Conservation (phyloP, 176 grass and related monocot genomes). For the Ensete ventricosum region DNA sequence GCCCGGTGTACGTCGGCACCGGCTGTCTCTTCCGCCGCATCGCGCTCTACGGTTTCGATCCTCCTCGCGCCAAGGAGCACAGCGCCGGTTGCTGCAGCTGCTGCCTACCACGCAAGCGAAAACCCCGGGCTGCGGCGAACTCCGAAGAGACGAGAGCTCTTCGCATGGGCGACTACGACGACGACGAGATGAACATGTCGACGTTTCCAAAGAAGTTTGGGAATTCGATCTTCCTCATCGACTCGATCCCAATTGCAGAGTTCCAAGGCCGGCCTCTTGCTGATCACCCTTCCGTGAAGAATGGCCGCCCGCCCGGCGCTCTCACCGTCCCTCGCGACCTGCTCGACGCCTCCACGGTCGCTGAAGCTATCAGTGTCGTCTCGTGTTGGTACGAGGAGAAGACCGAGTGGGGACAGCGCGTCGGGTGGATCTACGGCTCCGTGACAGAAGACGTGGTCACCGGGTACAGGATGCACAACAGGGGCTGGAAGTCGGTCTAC, state of each 20-base stretch:
- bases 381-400: slow-evolving; percentile 99
- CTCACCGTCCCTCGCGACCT: slow-evolving; percentile 74
- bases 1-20: slow-evolving; percentile 89
- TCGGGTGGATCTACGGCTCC: slow-evolving; percentile 95
- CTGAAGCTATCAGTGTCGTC: slow-evolving; percentile 89
- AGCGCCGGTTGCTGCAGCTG: slow-evolving; percentile 47
- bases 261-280: slow-evolving; percentile 90
- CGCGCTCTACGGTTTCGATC: slow-evolving; percentile 89
- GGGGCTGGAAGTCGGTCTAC: slow-evolving; percentile 96
- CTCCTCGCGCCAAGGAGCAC: slow-evolving; percentile 72
- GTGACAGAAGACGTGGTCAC: slow-evolving; percentile 97
- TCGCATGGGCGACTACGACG: slow-evolving; percentile 71
- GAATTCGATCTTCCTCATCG: slow-evolving; percentile 83
- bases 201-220: slow-evolving; percentile 89
- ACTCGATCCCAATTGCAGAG: slow-evolving; percentile 90
- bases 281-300: slow-evolving; percentile 84
- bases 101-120: slow-evolving; percentile 52
- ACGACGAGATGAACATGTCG: slow-evolving; percentile 67
- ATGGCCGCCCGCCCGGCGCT: slow-evolving; percentile 73
- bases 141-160: slow-evolving; percentile 75
- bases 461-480: slow-evolving; percentile 96
- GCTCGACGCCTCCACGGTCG: slow-evolving; percentile 78
- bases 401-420: slow-evolving; percentile 81
- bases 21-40: slow-evolving; percentile 97
- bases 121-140: slow-evolving; percentile 22